Evolutionary conservation across 805 yeast species (phyloP).

Genomic region (Candida insectalens): DNA sequence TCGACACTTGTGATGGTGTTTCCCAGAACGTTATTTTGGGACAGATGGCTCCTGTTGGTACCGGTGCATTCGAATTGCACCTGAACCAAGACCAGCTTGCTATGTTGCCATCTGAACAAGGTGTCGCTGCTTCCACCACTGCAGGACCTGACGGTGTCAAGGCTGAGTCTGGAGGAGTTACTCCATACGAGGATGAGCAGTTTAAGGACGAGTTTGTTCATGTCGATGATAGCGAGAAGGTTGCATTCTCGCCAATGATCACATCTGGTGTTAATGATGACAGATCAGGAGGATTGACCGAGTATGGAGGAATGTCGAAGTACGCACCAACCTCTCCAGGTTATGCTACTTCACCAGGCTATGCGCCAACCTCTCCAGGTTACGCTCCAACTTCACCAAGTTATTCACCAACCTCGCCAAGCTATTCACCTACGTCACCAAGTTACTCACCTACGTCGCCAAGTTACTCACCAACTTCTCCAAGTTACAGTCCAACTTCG

Average conservation of each 20-base stretch:
- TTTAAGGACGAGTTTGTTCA: slow-evolving; percentile 51
- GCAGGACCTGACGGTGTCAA: slow-evolving; percentile 20
- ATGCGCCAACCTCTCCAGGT: slow-evolving; percentile 38
- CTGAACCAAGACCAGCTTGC: slow-evolving; percentile 83
- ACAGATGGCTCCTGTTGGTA: slow-evolving; percentile 97
- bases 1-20: slow-evolving; percentile 97
- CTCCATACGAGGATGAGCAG: slow-evolving; percentile 75
- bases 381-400: slow-evolving; percentile 52
- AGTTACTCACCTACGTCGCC: slow-evolving; percentile 73
- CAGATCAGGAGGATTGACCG: slow-evolving; percentile 75
- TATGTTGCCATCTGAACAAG: slow-evolving; percentile 43
- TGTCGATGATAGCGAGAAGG: slow-evolving; percentile 40
- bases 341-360: slow-evolving; percentile 33
- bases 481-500: slow-evolving; percentile 60
- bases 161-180: slow-evolving; percentile 56
- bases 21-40: slow-evolving; percentile 97
- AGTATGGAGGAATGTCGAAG: slow-evolving; percentile 47
- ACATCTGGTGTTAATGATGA: slow-evolving; percentile 78
- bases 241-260: slow-evolving; percentile 86
- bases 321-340: slow-evolving; percentile 43
- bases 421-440: slow-evolving; percentile 53
- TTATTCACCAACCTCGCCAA: slow-evolving; percentile 43
- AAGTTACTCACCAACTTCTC: slow-evolving; percentile 53
- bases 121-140: slow-evolving; percentile 27
- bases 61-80: slow-evolving; percentile 95